Conservation (phyloP, 2,329 filamentous ascomycete genomes). For the Trichophyton mentagrophytes region DNA sequence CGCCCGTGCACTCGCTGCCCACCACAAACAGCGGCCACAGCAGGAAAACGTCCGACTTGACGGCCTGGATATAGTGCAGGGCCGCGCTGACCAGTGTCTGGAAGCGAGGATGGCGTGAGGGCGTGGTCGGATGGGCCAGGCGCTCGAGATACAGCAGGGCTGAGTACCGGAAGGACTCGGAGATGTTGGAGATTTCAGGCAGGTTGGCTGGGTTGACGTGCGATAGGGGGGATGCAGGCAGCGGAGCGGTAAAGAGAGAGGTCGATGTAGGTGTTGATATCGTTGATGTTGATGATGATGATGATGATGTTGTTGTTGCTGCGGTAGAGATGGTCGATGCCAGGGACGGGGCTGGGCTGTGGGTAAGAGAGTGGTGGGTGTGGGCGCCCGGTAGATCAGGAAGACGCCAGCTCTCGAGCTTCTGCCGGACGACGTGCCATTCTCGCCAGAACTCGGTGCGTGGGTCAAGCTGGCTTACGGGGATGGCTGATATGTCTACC, state of each 20-base stretch:
- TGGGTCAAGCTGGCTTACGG: conserved; percentile 36
- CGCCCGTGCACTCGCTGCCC: conserved; percentile 76
- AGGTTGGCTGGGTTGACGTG: conserved; percentile 47
- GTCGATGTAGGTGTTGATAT: background rate
- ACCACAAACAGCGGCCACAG: conserved; percentile 88
- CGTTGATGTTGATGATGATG: background rate
- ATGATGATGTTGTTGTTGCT: background rate
- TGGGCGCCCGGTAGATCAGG: background rate
- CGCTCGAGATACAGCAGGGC: conserved; percentile 83
- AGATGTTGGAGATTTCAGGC: conserved; percentile 66
- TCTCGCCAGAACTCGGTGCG: conserved; percentile 54
- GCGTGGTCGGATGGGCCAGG: conserved; percentile 61
- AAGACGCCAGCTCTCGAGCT: conserved; percentile 72
- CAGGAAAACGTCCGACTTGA: conserved; percentile 75
- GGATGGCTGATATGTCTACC: background rate
- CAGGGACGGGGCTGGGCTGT: background rate
- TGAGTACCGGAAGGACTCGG: conserved; percentile 79
- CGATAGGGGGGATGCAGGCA: conserved; percentile 15
- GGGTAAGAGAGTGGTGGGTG: background rate
- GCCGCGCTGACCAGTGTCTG: conserved; percentile 72
- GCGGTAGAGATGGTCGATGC: conserved; percentile 9
- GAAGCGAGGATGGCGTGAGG: conserved; percentile 63
- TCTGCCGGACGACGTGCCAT: conserved; percentile 66
- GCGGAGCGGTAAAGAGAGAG: conserved; percentile 19
- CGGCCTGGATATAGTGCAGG: conserved; percentile 67